phyloP scores from a whole-genome alignment of 192 early-diverging fungal genomes.

The Podila epicladia region DNA sequence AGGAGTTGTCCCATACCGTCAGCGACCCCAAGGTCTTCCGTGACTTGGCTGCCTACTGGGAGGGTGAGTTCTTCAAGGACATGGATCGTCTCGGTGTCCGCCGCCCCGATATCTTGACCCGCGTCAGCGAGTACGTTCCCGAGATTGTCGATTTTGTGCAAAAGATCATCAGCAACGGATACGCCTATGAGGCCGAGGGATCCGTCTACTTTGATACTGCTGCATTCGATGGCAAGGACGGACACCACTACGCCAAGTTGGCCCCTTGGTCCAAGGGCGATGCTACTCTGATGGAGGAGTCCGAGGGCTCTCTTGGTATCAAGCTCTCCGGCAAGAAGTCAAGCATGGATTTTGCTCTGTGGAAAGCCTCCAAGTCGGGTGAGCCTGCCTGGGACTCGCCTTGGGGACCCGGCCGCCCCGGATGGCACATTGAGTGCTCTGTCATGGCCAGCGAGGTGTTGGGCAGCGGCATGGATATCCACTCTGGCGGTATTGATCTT shows the following conservation, averaged over 20 bases:
- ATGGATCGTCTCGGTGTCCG: conserved; percentile 93
- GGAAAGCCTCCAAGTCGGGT: conserved; percentile 94
- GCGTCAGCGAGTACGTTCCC: conserved; percentile 96
- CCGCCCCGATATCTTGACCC: conserved; percentile 87
- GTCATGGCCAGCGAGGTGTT: conserved; percentile 96
- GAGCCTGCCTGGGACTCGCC: conserved; percentile 95
- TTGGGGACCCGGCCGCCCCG: conserved; percentile 94
- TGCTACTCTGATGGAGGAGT: conserved; percentile 82
- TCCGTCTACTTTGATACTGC: conserved; percentile 97
- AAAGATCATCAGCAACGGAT: conserved; percentile 95
- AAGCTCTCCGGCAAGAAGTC: conserved; percentile 74
- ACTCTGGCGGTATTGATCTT: conserved; percentile 95
- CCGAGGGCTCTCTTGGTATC: conserved; percentile 87
- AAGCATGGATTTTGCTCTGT: conserved; percentile 92
- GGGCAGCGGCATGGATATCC: conserved; percentile 91
- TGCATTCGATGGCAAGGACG: conserved; percentile 79
- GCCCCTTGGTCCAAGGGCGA: conserved; percentile 91
- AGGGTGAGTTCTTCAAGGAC: conserved; percentile 91
- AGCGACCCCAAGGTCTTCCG: conserved; percentile 94
- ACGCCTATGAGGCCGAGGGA: conserved; percentile 89
- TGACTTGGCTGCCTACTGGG: conserved; percentile 93
- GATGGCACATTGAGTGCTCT: conserved; percentile 99
- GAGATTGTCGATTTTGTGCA: conserved; percentile 93
- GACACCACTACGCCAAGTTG: conserved; percentile 95
- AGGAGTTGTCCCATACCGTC: conserved; percentile 67